A percentile compares a stretch with the other conserved stretches of the same genome.
Evolutionary conservation across 805 yeast genomes (phyloP).

Genomic region (Wickerhamomyces pijperi): DNA sequence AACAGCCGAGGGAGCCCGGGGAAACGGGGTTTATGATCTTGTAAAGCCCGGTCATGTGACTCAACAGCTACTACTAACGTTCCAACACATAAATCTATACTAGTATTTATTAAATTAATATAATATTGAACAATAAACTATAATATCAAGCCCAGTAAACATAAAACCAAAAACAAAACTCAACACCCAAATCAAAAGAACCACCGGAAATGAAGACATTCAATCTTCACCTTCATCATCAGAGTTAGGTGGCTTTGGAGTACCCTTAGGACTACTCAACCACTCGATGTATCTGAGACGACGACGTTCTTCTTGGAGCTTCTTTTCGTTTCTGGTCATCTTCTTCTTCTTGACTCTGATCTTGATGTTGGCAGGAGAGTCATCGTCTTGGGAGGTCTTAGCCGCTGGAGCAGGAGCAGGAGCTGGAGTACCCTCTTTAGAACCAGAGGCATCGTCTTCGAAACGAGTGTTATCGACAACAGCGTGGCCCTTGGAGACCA

Average conservation of each 20-base stretch:
- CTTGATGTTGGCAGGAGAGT: slow-evolving; percentile 93
- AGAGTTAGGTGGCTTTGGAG: slow-evolving; percentile 88
- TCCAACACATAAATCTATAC: too few relatives aligned
- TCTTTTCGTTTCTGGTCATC: slow-evolving; percentile 94
- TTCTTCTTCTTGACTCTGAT: slow-evolving; percentile 90
- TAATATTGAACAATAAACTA: not conserved
- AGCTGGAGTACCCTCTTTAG: slow-evolving; percentile 35
- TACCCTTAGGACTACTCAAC: slow-evolving; percentile 95
- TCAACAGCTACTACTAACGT: too few relatives aligned
- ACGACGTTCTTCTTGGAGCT: slow-evolving; percentile 84
- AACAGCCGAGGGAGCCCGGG: too few relatives aligned
- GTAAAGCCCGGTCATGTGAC: too few relatives aligned
- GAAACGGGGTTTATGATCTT: too few relatives aligned
- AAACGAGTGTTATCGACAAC: slow-evolving; percentile 70
- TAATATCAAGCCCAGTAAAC: too few relatives aligned
- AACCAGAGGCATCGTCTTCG: slow-evolving; percentile 60
- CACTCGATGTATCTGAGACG: slow-evolving; percentile 89
- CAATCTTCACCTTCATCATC: slow-evolving; percentile 68
- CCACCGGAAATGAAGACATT: too few relatives aligned
- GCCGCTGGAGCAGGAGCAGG: slow-evolving; percentile 21
- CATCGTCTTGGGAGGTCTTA: slow-evolving; percentile 54
- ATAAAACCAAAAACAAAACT: too few relatives aligned
- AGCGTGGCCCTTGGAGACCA: slow-evolving; percentile 73
- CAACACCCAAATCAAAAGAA: too few relatives aligned
- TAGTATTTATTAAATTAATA: too few relatives aligned